Evolutionary conservation across 176 grass and related monocot genomes (phyloP).

Genomic region (Oryza coarctata): DNA sequence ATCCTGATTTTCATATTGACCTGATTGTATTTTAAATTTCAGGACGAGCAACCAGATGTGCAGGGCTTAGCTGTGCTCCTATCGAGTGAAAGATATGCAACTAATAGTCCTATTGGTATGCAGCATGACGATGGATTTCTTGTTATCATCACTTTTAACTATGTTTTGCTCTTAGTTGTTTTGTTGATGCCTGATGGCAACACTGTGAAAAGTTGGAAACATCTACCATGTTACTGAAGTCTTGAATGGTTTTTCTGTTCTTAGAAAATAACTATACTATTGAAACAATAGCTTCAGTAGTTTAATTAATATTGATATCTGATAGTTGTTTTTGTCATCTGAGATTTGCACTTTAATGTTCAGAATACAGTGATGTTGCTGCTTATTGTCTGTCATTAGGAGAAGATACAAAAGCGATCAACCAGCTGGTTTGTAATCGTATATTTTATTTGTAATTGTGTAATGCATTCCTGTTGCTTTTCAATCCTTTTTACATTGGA

Average conservation of each 20-base stretch:
- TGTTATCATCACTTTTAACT: constrained; percentile 12
- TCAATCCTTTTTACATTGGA: constrained; percentile 9
- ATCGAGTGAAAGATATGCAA: constrained; percentile 91
- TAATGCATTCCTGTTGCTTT: background rate
- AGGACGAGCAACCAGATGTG: constrained; percentile 96
- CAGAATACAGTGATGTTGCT: constrained; percentile 95
- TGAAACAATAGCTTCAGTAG: background rate
- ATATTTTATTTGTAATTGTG: constrained; percentile 25
- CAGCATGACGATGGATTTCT: constrained; percentile 12
- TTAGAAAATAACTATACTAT: background rate
- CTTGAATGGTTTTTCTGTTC: background rate
- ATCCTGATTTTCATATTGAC: constrained; percentile 30
- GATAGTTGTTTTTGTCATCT: background rate
- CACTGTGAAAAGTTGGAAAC: background rate
- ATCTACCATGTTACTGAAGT: background rate
- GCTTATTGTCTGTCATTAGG: constrained; percentile 87
- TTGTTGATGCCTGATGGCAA: constrained; percentile 19
- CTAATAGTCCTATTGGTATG: constrained; percentile 91
- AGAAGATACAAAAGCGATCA: constrained; percentile 99
- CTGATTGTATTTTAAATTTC: constrained; percentile 42
- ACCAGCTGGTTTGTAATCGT: constrained; percentile 74
- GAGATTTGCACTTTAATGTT: constrained; percentile 35
- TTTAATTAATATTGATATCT: constrained; percentile 1
- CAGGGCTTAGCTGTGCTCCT: constrained; percentile 87
- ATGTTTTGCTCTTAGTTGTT: constrained; percentile 9